Percentiles rank a stretch among this genome's conserved stretches.
Conservation (phyloP, 176 grass and related monocot genomes). For the Musa schizocarpa region DNA sequence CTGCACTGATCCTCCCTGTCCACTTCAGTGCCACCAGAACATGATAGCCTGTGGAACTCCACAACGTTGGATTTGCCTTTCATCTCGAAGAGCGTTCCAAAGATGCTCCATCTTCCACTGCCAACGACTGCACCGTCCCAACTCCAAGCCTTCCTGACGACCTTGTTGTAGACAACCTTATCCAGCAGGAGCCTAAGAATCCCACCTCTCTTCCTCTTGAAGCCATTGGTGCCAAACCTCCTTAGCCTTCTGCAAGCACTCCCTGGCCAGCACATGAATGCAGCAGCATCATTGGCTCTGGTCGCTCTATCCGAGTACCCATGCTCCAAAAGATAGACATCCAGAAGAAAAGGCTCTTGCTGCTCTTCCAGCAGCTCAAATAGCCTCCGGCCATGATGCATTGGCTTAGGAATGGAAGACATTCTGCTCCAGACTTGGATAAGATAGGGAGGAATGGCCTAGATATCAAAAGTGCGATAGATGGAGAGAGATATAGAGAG, state of each 20-base stretch:
- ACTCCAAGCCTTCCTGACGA: constrained; percentile 21
- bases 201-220: constrained; percentile 31
- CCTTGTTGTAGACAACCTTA: constrained; percentile 27
- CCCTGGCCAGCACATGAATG: constrained; percentile 23
- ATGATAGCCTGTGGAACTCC: constrained; percentile 45
- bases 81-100: constrained; percentile 24
- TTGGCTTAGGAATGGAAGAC: constrained; percentile 24
- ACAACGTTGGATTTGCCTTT: neutral
- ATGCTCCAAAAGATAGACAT: constrained; percentile 43
- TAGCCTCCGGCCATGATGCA: constrained; percentile 54
- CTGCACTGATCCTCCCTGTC: neutral
- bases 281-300: constrained; percentile 10
- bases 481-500: neutral
- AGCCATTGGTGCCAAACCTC: constrained; percentile 44
- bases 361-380: constrained; percentile 92
- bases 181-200: constrained; percentile 13
- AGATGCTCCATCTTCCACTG: constrained; percentile 19
- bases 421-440: neutral
- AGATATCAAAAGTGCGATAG: neutral
- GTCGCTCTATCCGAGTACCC: constrained; percentile 24
- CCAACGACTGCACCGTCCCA: neutral
- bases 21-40: constrained; percentile 20
- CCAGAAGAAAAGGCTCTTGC: constrained; percentile 91
- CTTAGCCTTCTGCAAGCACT: constrained; percentile 40
- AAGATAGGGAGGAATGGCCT: neutral